phyloP scores from a whole-genome alignment of 371 early-diverging fungal genomes.

The Apophysomyces sp. region DNA sequence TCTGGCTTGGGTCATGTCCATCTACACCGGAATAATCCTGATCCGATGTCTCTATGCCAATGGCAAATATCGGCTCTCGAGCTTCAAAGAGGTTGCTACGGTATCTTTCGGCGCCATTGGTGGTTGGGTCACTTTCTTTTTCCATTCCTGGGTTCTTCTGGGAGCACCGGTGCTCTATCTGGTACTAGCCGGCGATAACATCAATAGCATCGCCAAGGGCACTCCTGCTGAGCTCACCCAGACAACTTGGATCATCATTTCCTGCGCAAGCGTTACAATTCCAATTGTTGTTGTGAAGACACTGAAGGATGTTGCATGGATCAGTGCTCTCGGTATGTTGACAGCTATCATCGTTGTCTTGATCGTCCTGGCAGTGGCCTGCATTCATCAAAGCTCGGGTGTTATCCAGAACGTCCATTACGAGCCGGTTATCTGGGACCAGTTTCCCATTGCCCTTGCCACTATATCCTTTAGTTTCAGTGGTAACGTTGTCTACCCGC shows the following conservation, averaged over 20 bases:
- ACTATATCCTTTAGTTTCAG: slow-evolving; percentile 81
- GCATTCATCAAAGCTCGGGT: slow-evolving; percentile 29
- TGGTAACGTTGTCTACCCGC: slow-evolving; percentile 83
- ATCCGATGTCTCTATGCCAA: slow-evolving; percentile 32
- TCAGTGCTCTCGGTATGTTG: slow-evolving; percentile 61
- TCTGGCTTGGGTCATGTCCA: slow-evolving; percentile 71
- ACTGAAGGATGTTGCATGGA: slow-evolving; percentile 62
- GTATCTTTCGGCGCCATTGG: slow-evolving; percentile 36
- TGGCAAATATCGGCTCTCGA: slow-evolving; percentile 42
- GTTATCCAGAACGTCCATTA: slow-evolving; percentile 22
- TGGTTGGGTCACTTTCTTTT: slow-evolving; percentile 47
- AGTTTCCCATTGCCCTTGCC: slow-evolving; percentile 58
- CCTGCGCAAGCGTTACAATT: slow-evolving; percentile 50
- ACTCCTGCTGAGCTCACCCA: slow-evolving; percentile 39
- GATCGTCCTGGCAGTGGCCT: slow-evolving; percentile 44
- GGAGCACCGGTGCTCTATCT: slow-evolving; percentile 56
- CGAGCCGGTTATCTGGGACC: slow-evolving; percentile 47
- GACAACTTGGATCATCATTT: slow-evolving; percentile 65
- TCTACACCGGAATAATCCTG: slow-evolving; percentile 46
- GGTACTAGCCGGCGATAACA: slow-evolving; percentile 52
- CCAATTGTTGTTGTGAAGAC: slow-evolving; percentile 59
- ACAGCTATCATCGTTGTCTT: slow-evolving; percentile 48
- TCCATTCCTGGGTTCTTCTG: slow-evolving; percentile 59
- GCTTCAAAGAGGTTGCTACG: slow-evolving; percentile 39
- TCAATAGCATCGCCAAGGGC: slow-evolving; percentile 37